Evolutionary conservation across 352 stramenopile genomes (phyloP).

Genomic region (Globisporangium rhizosaccharum): DNA sequence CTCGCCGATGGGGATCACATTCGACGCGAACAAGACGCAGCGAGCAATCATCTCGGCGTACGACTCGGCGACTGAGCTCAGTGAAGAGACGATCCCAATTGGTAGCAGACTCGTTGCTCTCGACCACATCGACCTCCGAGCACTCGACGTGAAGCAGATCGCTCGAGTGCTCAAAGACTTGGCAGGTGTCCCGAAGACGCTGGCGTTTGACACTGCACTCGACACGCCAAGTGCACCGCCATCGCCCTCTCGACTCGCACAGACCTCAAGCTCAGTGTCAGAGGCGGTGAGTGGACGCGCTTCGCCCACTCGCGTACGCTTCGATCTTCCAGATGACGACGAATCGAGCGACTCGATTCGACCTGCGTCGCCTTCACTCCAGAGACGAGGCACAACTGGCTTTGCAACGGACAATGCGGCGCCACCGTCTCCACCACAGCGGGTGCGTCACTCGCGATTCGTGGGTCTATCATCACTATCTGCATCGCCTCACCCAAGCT

Average conservation of each 20-base stretch:
- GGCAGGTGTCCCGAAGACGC: conserved; percentile 13
- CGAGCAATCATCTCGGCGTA: conserved; percentile 21
- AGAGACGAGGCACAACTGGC: neutral
- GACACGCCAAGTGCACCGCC: too few relatives aligned
- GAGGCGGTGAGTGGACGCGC: too few relatives aligned
- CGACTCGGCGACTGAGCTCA: conserved; percentile 14
- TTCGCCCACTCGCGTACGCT: neutral
- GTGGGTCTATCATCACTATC: too few relatives aligned
- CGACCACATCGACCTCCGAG: conserved; percentile 37
- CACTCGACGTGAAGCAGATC: conserved; percentile 29
- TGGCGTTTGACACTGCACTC: conserved; percentile 34
- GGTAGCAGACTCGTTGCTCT: conserved; percentile 48
- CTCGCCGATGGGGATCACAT: conserved; percentile 26
- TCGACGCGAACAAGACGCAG: conserved; percentile 16
- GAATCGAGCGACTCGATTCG: neutral
- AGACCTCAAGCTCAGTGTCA: neutral
- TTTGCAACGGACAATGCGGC: neutral
- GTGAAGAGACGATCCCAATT: conserved; percentile 19
- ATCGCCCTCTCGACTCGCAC: neutral
- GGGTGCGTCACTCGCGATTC: neutral
- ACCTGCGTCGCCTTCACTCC: neutral
- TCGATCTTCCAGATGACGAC: neutral
- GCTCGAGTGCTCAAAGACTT: conserved; percentile 27
- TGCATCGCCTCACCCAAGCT: too few relatives aligned
- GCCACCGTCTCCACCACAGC: neutral